Percentiles rank a stretch among this genome's conserved stretches.
phyloP scores from a whole-genome alignment of 179 eudicot genomes.

The Spergularia azorica region DNA sequence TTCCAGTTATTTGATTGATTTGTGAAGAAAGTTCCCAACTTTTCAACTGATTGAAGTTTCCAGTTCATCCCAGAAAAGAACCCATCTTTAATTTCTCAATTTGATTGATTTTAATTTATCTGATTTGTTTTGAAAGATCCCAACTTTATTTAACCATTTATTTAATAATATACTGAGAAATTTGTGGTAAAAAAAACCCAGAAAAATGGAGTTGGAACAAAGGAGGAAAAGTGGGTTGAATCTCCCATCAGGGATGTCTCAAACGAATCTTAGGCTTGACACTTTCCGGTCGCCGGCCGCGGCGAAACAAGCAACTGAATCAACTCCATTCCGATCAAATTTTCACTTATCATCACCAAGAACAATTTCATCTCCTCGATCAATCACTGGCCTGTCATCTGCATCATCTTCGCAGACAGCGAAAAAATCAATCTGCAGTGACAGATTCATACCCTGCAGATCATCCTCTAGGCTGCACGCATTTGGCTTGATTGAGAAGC shows the following conservation, averaged over 20 bases:
- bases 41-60: no score
- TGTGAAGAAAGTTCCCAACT: no score
- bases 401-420: slow-evolving; percentile 47
- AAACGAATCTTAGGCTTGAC: slow-evolving; percentile 57
- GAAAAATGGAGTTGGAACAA: slow-evolving; percentile 51
- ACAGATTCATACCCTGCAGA: slow-evolving; percentile 92
- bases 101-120: no score
- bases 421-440: slow-evolving; percentile 61
- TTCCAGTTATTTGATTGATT: no score
- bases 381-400: slow-evolving; percentile 66
- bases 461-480: slow-evolving; percentile 87
- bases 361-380: slow-evolving; percentile 59
- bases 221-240: slow-evolving; percentile 87
- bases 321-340: slow-evolving; percentile 30
- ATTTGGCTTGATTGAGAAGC: slow-evolving; percentile 69
- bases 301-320: slow-evolving; percentile 8
- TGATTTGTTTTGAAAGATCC: neutral
- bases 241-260: slow-evolving; percentile 79
- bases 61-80: neutral
- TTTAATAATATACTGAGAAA: neutral
- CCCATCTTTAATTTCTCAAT: no score
- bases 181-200: neutral
- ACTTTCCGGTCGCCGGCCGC: slow-evolving; percentile 27
- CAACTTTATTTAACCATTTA: neutral
- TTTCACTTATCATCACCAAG: slow-evolving; percentile 35